Evolutionary conservation across 371 early-diverging fungal genomes (phyloP).

Genomic region (Mortierella sp.): DNA sequence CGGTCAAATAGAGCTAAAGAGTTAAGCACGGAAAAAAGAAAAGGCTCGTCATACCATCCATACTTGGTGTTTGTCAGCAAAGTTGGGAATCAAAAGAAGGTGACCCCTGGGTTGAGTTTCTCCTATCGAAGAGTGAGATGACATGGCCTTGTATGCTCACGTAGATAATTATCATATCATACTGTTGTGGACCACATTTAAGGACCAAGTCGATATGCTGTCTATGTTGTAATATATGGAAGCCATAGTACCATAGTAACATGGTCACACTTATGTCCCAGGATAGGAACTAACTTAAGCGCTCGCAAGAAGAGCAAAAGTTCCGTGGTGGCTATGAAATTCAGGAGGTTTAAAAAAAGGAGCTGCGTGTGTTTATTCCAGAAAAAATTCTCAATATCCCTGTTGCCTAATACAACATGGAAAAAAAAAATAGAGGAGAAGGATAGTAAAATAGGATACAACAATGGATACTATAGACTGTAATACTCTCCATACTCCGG

Average conservation of each 20-base stretch:
- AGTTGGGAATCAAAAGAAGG: slow-evolving; percentile 1
- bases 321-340: neutral
- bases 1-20: no score
- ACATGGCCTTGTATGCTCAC: no score
- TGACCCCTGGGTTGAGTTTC: neutral
- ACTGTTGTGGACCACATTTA: neutral
- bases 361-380: neutral
- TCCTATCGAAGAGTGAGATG: neutral
- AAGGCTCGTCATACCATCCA: neutral
- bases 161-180: no score
- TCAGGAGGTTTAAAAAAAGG: neutral
- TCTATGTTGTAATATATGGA: no score
- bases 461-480: no score
- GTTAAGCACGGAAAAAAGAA: neutral
- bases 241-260: no score
- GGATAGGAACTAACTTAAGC: no score
- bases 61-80: neutral
- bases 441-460: no score
- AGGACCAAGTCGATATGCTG: neutral
- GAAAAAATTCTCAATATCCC: neutral
- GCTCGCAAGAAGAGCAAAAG: neutral
- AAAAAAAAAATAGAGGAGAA: neutral
- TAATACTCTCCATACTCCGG: neutral
- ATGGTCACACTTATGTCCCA: no score
- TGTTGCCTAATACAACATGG: neutral